Conservation (phyloP, 129 eudicot species). For the Silybum marianum region DNA sequence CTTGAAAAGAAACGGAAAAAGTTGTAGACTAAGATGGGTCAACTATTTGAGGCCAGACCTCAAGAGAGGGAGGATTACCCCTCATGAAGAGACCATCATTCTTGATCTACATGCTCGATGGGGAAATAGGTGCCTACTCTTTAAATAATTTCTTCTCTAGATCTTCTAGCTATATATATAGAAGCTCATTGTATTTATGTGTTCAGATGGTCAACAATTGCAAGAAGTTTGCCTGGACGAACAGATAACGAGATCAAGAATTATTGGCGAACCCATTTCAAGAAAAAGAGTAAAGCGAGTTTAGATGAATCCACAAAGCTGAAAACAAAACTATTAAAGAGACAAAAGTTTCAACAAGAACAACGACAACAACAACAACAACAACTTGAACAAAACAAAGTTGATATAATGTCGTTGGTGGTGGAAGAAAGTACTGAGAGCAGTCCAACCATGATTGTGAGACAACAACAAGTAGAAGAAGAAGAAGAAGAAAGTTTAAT, state of each 20-base stretch:
- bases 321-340: conserved; percentile 48
- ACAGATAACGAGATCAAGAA: conserved; percentile 89
- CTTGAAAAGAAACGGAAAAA: conserved; percentile 85
- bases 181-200: background rate
- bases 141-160: background rate
- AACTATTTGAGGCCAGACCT: conserved; percentile 89
- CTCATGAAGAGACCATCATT: conserved; percentile 71
- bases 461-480: conserved; percentile 26
- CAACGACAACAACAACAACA: conserved; percentile 45
- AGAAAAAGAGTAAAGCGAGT: conserved; percentile 50
- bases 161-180: background rate
- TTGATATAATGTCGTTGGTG: conserved; percentile 41
- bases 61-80: conserved; percentile 85
- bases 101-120: conserved; percentile 81
- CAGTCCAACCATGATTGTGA: conserved; percentile 19
- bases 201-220: conserved; percentile 89
- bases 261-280: conserved; percentile 91
- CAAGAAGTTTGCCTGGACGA: conserved; percentile 82
- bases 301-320: conserved; percentile 43
- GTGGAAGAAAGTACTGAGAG: conserved; percentile 44
- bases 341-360: conserved; percentile 71
- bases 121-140: conserved; percentile 65
- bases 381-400: conserved; percentile 38
- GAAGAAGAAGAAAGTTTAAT: conserved; percentile 35
- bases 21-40: conserved; percentile 95